Conservation (phyloP, 2,329 filamentous ascomycete species). For the Xylaria hypoxylon region DNA sequence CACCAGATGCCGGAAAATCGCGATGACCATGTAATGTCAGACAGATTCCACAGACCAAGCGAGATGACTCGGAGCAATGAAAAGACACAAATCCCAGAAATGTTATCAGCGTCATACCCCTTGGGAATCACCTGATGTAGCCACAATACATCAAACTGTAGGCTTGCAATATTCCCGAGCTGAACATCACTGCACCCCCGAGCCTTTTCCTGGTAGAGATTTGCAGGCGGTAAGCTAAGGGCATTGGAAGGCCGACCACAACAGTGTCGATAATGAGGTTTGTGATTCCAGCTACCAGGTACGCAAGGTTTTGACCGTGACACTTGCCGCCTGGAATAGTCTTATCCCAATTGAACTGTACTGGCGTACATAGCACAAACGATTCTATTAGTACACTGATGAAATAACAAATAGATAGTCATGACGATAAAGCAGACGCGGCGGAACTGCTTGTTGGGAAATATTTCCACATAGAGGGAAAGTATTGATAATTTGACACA, state of each 20-base stretch:
- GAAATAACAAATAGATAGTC: not conserved
- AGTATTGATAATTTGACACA: slow-evolving; percentile 3
- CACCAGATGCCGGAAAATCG: too few species aligned
- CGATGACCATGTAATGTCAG: too few species aligned
- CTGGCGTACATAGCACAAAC: not conserved
- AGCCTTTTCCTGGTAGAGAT: too few species aligned
- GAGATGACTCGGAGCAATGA: too few species aligned
- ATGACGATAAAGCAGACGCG: not conserved
- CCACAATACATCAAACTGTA: too few species aligned
- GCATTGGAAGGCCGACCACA: not conserved
- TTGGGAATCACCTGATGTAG: too few species aligned
- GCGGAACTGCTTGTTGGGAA: not conserved
- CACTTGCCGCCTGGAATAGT: not conserved
- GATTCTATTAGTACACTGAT: not conserved
- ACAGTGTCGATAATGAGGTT: not conserved
- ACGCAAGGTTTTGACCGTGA: not conserved
- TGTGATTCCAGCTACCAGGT: not conserved
- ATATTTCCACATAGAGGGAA: not conserved
- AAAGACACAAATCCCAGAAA: too few species aligned
- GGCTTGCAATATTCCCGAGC: too few species aligned
- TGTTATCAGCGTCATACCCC: too few species aligned
- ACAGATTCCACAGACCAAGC: too few species aligned
- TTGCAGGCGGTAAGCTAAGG: too few species aligned
- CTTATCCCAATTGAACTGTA: slow-evolving; percentile 1
- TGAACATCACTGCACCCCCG: too few species aligned